A percentile compares a stretch with the other conserved stretches of the same genome.
Conservation (phyloP, 306 rosid genomes). For the Cucumis melo region DNA sequence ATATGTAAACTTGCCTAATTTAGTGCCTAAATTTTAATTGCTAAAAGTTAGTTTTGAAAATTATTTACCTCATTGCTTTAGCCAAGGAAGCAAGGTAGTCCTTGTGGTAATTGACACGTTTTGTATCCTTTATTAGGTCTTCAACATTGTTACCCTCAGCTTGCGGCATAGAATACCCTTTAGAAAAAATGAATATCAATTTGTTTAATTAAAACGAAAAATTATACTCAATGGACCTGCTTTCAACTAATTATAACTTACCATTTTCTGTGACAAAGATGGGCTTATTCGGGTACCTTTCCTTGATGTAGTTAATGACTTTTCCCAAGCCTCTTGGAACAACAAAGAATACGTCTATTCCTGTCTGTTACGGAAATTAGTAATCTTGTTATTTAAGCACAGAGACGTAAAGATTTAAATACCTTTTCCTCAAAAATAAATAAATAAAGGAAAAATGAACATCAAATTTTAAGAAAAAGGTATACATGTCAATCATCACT, state of each 20-base stretch:
- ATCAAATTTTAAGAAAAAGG: no score
- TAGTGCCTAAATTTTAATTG: no score
- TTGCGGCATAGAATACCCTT: not conserved
- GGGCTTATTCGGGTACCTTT: conserved; percentile 35
- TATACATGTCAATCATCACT: no score
- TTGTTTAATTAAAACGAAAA: not conserved
- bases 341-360: conserved; percentile 26
- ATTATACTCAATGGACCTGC: not conserved
- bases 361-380: conserved; percentile 27
- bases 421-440: no score
- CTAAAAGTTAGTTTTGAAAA: no score
- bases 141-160: not conserved
- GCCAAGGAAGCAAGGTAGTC: conserved; percentile 38
- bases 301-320: conserved; percentile 31
- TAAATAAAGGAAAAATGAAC: no score
- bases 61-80: conserved; percentile 49
- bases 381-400: not conserved
- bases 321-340: conserved; percentile 57
- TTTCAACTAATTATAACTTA: conserved; percentile 14
- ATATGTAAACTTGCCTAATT: no score
- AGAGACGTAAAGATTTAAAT: no score
- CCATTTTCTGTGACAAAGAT: conserved; percentile 64
- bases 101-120: conserved; percentile 39
- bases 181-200: not conserved
- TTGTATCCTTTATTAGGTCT: conserved; percentile 25